phyloP scores from a whole-genome alignment of 2,329 filamentous ascomycete genomes.

The Hypoxylon sp. region DNA sequence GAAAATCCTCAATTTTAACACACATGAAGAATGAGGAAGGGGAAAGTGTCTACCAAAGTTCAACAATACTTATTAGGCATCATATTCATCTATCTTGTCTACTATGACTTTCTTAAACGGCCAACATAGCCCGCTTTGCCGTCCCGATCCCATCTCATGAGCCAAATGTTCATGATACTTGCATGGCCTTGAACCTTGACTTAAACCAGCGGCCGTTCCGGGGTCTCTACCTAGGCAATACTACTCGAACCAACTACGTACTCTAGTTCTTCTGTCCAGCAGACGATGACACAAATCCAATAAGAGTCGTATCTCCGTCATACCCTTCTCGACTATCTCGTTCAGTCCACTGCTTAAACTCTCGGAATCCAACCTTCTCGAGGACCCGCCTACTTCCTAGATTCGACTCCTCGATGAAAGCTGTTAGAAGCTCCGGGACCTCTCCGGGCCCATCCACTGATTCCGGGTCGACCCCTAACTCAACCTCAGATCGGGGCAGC shows the following conservation, averaged over 20 bases:
- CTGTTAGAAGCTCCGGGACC: slow-evolving; percentile 59
- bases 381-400: slow-evolving; percentile 68
- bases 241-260: background rate
- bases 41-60: background rate
- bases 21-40: background rate
- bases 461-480: slow-evolving; percentile 58
- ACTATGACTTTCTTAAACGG: background rate
- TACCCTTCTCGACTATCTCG: slow-evolving; percentile 42
- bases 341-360: slow-evolving; percentile 58
- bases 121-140: background rate
- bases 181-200: background rate
- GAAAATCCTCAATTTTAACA: background rate
- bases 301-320: slow-evolving; percentile 25
- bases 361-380: slow-evolving; percentile 67
- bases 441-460: slow-evolving; percentile 51
- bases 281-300: slow-evolving; percentile 32
- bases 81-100: background rate
- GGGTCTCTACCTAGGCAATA: background rate
- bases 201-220: background rate
- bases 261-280: slow-evolving; percentile 11
- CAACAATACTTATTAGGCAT: background rate
- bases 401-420: slow-evolving; percentile 65
- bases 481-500: slow-evolving; percentile 61
- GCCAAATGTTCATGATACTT: background rate
- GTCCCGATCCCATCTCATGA: background rate